These are phyloP conservation scores for Macrolepiota dolichaula DNA, from an alignment of 768 basidiomycete species.

Conservation along the genomic window DNA sequence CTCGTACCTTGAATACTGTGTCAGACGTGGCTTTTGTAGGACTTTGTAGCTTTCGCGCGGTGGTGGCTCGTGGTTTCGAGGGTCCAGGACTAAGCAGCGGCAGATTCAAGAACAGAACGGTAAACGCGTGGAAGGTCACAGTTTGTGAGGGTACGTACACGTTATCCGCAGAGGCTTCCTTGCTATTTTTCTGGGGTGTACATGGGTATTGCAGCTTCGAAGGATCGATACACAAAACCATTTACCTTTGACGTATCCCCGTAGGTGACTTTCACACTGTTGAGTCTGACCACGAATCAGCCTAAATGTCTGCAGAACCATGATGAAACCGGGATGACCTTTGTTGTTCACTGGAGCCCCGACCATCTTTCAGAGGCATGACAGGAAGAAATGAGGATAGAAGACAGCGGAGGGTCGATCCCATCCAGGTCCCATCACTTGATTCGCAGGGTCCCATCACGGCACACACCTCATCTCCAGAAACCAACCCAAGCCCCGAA, in stretches of 20 bases:
- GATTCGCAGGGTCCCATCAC: background rate
- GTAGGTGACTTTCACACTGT: constrained; percentile 5
- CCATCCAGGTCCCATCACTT: constrained; percentile 8
- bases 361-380: constrained; percentile 5
- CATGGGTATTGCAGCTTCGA: background rate
- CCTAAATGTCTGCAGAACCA: background rate
- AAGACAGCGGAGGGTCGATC: background rate
- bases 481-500: background rate
- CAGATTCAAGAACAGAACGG: background rate
- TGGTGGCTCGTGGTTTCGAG: background rate
- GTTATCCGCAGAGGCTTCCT: background rate
- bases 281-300: background rate
- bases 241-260: background rate
- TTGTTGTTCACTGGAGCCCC: background rate
- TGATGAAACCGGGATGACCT: background rate
- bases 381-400: background rate
- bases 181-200: background rate
- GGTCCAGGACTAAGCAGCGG: background rate
- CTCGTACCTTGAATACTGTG: constrained; percentile 4
- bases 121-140: background rate
- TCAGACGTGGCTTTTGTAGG: background rate
- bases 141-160: background rate
- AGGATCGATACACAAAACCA: background rate
- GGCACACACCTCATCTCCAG: background rate
- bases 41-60: background rate